These are phyloP conservation scores for Trametes punicea DNA, from an alignment of 768 basidiomycete species.

Conservation along the genomic window DNA sequence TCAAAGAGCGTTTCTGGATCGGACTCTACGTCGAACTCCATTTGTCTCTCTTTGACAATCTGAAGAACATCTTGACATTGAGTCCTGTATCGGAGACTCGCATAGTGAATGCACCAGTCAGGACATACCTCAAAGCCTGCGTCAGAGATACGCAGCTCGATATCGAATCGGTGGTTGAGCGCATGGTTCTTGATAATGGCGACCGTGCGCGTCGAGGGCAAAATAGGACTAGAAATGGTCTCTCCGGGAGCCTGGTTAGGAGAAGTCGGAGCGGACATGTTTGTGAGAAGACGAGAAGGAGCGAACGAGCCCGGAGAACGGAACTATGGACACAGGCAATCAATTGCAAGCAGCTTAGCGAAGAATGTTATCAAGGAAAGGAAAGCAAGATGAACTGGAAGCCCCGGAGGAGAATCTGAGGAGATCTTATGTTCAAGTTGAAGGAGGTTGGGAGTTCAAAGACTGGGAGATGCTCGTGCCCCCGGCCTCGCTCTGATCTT, in stretches of 20 bases:
- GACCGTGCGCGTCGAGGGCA: constrained; percentile 54
- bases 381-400: constrained; percentile 18
- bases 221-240: constrained; percentile 9
- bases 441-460: constrained; percentile 8
- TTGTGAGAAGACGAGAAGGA: constrained; percentile 8
- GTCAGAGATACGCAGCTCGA: constrained; percentile 75
- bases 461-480: not conserved
- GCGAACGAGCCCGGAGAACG: not conserved
- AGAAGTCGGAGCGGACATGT: constrained; percentile 18
- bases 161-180: constrained; percentile 68
- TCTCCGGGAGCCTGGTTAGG: constrained; percentile 15
- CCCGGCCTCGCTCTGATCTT: not conserved
- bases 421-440: constrained; percentile 18
- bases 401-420: constrained; percentile 9
- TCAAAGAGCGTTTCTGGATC: constrained; percentile 79
- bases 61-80: constrained; percentile 27
- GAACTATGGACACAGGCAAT: not conserved
- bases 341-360: not conserved
- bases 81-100: not conserved
- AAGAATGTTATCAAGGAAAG: not conserved
- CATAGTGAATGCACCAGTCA: not conserved
- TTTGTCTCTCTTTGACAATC: constrained; percentile 86
- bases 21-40: constrained; percentile 83
- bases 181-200: constrained; percentile 86
- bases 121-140: constrained; percentile 76